phyloP scores from a whole-genome alignment of 495 filamentous ascomycete species.

The Hypoxylon lienhwacheense region DNA sequence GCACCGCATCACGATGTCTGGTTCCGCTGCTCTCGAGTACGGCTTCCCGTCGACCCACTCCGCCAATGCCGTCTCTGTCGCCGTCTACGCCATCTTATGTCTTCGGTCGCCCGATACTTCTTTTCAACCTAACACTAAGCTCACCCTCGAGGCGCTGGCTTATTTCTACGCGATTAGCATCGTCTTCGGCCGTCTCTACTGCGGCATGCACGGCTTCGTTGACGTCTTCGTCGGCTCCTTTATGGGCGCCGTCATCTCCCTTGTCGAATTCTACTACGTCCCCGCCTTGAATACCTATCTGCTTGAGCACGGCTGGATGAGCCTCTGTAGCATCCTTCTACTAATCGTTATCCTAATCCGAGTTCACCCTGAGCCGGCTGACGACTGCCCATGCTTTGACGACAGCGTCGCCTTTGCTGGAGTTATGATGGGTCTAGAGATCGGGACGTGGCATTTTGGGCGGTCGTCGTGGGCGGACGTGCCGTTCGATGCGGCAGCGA shows the following conservation, averaged over 20 bases:
- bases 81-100: slow-evolving; percentile 74
- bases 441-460: slow-evolving; percentile 79
- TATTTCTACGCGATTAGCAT: slow-evolving; percentile 91
- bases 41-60: slow-evolving; percentile 97
- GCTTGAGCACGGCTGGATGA: slow-evolving; percentile 55
- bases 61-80: slow-evolving; percentile 93
- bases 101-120: slow-evolving; percentile 60
- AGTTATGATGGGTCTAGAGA: slow-evolving; percentile 77
- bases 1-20: slow-evolving; percentile 94
- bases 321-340: slow-evolving; percentile 61
- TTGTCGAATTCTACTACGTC: slow-evolving; percentile 72
- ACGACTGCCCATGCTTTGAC: slow-evolving; percentile 97
- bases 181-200: slow-evolving; percentile 86
- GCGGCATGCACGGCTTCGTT: slow-evolving; percentile 97
- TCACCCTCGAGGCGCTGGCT: slow-evolving; percentile 64
- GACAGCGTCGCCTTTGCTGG: slow-evolving; percentile 93
- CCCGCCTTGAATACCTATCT: slow-evolving; percentile 68
- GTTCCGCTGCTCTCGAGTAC: slow-evolving; percentile 90
- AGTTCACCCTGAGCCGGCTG: slow-evolving; percentile 92
- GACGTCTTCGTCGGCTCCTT: slow-evolving; percentile 79
- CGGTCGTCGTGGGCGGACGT: slow-evolving; percentile 56
- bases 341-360: slow-evolving; percentile 74
- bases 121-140: slow-evolving; percentile 53
- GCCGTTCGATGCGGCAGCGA: slow-evolving; percentile 62
- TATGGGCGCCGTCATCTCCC: slow-evolving; percentile 67